Evolutionary conservation across 1,139 yeast species (phyloP), one percentile per base, ranked within the genome.

Genomic region (Suhomyces terraborum): DNA sequence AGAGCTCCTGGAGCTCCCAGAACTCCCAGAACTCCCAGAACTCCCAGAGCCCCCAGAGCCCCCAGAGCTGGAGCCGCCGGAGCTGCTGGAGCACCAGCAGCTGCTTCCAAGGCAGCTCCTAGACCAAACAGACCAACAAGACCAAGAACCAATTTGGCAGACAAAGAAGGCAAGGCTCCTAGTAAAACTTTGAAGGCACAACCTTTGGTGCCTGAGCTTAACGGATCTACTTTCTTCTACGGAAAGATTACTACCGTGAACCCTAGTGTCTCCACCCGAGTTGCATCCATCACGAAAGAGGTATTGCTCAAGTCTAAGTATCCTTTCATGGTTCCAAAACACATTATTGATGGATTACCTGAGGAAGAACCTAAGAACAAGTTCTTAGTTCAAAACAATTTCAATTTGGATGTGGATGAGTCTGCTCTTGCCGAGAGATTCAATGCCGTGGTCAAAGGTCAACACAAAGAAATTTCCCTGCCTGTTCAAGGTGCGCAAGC

Each of bases 251-350:
- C 73, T 37, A 56, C 59, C 34, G 53, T 67, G 42, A 64, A 60
- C 45, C 52, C 66, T 5, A 52, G 62, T 35, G 53, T 64, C 13
- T 53, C 62, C 20, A 58, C 73, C n/a, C 61, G 77, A 51, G 62
- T 71, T 4, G 73, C 77, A 1, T 64, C 73, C 32, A 64, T 73
- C 36, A 58, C 75, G 40, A 73, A 73, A 51, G 65, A 67, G 35
- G 56, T 64, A 22, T 64, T 73, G 48, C 49, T 66, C 39, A 59
- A 61, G 38, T 70, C 77, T 21, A 68, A 69, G 36, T 73, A 71
- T 52, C 78, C 78, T 9, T 73, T 59, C 57, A 53, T 58, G 47
- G 58, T 72, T 45, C 77, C 78, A n/a, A 61, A 54, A 47, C 44
- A 58, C 8, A 54, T 73, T 24, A 59, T 73, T 32, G 67, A 64